Percentiles rank a stretch among this genome's conserved stretches.
Conservation (phyloP, 352 stramenopile genomes). For the Pythium aristosporum region DNA sequence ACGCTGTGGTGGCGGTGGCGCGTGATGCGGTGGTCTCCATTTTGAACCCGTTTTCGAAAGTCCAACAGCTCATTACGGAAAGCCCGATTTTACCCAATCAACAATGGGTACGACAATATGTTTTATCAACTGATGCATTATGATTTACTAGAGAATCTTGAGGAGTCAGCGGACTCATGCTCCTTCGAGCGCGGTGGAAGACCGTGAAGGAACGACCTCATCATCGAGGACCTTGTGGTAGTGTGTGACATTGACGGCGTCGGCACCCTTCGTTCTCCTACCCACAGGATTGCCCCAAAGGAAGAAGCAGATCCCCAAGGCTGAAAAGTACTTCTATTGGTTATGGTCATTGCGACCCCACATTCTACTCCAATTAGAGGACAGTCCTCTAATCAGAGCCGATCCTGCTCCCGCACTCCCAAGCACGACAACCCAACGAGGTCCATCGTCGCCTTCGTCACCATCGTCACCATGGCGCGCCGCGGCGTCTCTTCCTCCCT, state of each 20-base stretch:
- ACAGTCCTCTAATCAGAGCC: conserved; percentile 20
- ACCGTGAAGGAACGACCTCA: background rate
- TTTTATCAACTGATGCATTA: background rate
- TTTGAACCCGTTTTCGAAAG: too few relatives aligned
- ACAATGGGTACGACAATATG: too few relatives aligned
- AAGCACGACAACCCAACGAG: background rate
- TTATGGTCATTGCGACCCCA: too few relatives aligned
- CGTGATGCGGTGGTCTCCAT: too few relatives aligned
- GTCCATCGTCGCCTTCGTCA: background rate
- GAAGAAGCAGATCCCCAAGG: too few relatives aligned
- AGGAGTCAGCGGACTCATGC: background rate
- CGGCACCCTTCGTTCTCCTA: too few relatives aligned
- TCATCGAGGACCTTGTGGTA: too few relatives aligned
- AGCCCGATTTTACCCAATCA: background rate
- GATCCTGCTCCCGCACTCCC: conserved; percentile 9
- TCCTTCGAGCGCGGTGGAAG: background rate
- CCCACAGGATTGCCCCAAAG: too few relatives aligned
- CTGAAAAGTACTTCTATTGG: too few relatives aligned
- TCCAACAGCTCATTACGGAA: too few relatives aligned
- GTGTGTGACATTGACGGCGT: too few relatives aligned
- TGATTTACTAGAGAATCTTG: too few relatives aligned
- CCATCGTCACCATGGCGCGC: background rate
- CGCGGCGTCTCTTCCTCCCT: conserved; percentile 1
- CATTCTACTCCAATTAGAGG: background rate
- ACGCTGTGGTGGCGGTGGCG: background rate